These are phyloP conservation scores for Lactarius trivialis DNA, from an alignment of 768 basidiomycete species.

Conservation along the genomic window DNA sequence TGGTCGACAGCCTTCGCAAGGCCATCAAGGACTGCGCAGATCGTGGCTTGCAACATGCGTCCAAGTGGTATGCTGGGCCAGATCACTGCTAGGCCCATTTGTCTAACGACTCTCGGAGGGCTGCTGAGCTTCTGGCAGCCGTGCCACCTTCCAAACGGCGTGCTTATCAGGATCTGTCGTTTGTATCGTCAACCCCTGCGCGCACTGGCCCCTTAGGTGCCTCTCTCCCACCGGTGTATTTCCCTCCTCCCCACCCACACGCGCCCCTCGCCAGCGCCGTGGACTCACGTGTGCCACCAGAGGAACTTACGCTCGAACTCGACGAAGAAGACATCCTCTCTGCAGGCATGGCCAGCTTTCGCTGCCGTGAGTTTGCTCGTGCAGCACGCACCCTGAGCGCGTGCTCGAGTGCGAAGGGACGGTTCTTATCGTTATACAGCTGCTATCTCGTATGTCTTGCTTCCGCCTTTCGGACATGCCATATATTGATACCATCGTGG, in stretches of 20 bases:
- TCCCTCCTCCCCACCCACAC: slow-evolving; percentile 16
- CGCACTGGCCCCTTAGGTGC: slow-evolving; percentile 27
- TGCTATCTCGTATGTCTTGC: slow-evolving; percentile 68
- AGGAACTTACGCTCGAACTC: slow-evolving; percentile 36
- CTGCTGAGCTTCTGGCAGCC: slow-evolving; percentile 66
- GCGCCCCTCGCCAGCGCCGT: slow-evolving; percentile 16
- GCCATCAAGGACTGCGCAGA: slow-evolving; percentile 70
- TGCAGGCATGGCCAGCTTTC: slow-evolving; percentile 67
- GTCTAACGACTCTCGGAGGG: slow-evolving; percentile 40
- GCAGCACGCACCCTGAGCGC: slow-evolving; percentile 57
- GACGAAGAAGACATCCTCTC: slow-evolving; percentile 68
- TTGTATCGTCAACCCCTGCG: slow-evolving; percentile 55
- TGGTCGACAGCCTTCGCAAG: slow-evolving; percentile 49
- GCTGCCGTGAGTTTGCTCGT: slow-evolving; percentile 71
- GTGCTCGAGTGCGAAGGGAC: slow-evolving; percentile 65
- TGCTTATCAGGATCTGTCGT: slow-evolving; percentile 32
- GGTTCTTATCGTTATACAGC: slow-evolving; percentile 74
- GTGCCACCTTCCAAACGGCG: slow-evolving; percentile 45
- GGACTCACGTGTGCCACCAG: not conserved
- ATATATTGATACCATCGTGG: slow-evolving; percentile 11
- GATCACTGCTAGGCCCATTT: not conserved
- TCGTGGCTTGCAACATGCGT: slow-evolving; percentile 59
- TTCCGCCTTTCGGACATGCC: not conserved
- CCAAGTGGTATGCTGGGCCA: slow-evolving; percentile 58
- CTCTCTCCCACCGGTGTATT: slow-evolving; percentile 16